Base-by-base conservation (phyloP, 768 basidiomycete species). In the Suillus fuscotomentosus region DNA sequence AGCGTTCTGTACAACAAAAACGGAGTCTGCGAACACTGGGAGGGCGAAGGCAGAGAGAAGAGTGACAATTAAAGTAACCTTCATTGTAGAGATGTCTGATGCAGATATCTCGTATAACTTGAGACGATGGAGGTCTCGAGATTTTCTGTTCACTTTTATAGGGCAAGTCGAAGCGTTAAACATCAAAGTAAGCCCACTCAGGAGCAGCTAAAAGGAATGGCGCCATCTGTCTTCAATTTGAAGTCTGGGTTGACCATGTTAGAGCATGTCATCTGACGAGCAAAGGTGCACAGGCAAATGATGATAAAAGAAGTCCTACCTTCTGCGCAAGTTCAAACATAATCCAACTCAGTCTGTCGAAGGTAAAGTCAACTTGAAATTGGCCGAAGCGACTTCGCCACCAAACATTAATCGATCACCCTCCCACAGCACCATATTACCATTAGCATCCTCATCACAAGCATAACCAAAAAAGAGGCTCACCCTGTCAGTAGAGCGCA, bases 311-410 rank as follows among this genome's bases (percentile, higher is more conserved):
- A 57, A 41, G 56, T 59, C 17, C 15, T 27, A 17, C 15, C 36
- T 56, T 38, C 36, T 56, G 38, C 15, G 15, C 39, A 15, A 41
- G 39, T 39, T n/a, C 31, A 41, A 41, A 41, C 10, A 17, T 4
- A 13, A 56, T 5, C 20, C 13, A 22, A 20, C n/a, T 48, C 87
- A 87, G 71, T 84, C 82, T 20, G 72, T 76, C 14, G 82, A 83
- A 63, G 84, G 81, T 2, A 80, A 78, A 61, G 63, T 63, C 27
- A 79, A 82, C 68, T 75, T 41, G 31, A 31, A 31, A 31, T 31
- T 87, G 10, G 79, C 77, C 0, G 77, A 82, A 68, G 83, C 75
- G 55, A 24, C 60, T 47, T 63, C 13, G 34, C 27, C 22, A 3
- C 20, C 22, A 43, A 34, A 59, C 10, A 2, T 31, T 4, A 31